Percentiles rank a stretch among this genome's conserved stretches.
phyloP scores from a whole-genome alignment of 176 grass and related monocot species.

The Oryza meyeriana region DNA sequence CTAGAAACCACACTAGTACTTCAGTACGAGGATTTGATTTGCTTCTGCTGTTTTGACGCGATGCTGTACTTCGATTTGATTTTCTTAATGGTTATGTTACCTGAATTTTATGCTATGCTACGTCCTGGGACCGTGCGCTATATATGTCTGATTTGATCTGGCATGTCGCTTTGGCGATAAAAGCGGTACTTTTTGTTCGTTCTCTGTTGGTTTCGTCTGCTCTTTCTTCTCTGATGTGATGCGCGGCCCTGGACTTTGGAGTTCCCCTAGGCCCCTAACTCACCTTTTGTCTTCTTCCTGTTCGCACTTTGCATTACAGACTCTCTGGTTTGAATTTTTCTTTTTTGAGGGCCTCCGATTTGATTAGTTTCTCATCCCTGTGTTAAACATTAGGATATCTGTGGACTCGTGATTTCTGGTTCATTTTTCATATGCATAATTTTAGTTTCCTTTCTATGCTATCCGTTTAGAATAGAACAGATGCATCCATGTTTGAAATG shows the following conservation, averaged over 20 bases:
- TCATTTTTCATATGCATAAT: neutral
- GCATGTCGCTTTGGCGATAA: constrained; percentile 21
- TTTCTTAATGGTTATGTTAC: neutral
- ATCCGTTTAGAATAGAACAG: neutral
- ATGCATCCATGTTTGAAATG: constrained; percentile 5
- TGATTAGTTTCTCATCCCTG: neutral
- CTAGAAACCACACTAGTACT: neutral
- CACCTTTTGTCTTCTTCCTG: constrained; percentile 25
- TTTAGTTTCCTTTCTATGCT: constrained; percentile 1
- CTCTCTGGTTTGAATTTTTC: neutral
- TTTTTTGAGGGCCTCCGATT: neutral
- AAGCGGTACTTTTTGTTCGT: constrained; percentile 40
- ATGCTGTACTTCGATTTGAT: constrained; percentile 14
- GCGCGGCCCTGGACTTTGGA: constrained; percentile 7
- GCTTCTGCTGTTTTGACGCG: neutral
- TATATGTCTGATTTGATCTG: constrained; percentile 13
- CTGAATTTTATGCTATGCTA: constrained; percentile 17
- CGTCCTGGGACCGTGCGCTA: neutral
- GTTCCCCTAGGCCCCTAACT: neutral
- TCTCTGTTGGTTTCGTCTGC: constrained; percentile 37
- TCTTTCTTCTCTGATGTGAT: constrained; percentile 38
- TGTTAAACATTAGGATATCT: neutral
- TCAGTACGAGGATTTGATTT: neutral
- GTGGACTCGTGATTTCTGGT: neutral
- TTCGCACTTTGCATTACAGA: neutral